Base-by-base conservation (phyloP, 768 basidiomycete genomes). In the Nevesoporus exiguus region DNA sequence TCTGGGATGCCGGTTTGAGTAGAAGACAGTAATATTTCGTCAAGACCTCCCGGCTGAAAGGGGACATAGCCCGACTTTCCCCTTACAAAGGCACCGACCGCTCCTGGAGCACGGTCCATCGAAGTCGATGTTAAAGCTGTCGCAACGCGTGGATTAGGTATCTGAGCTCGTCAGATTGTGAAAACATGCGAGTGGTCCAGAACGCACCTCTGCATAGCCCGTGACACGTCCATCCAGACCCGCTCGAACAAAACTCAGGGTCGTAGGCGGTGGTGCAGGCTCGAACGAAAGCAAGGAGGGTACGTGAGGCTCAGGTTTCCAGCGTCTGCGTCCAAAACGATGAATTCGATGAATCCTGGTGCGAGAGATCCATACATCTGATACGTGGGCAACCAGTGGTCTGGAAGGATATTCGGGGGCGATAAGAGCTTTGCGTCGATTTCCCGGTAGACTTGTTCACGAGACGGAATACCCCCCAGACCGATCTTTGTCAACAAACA, bases 11-110 rank as follows among this genome's bases (percentile, higher is more conserved):
- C 64, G 24, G 59, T 63, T 39, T 69, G 65, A 22, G 60, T 55
- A 41, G 62, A 56, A 4, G 66, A 69, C 43, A 72, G 66, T 5
- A 79, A 63, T 3, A 77, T 74, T 59, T 86, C 85, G 40, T 92
- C 93, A 10, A 98, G 74, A 3, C 97, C 97, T 43, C 97, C 97
- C 7, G 97, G 97, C 74, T 85, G 81, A 71, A 98, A 98, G 1
- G 97, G 97, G 9, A 95, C 83, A 71, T 95, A 84, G 41, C 89
- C 88, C 21, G 93, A 89, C 71, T 96, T 97, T 42, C 97, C 97
- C 53, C 95, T 78, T 19, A 98, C 94, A 70, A 98, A 98, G 51
- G 82, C 86, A 50, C 82, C 79, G 53, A 77, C 79, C 0, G 87
- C 80, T 14, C 85, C 92, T 8, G 94, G 95, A 3, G 90, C 88